These are phyloP conservation scores for Mycena vitilis DNA, from an alignment of 768 basidiomycete genomes.

Conservation along the genomic window DNA sequence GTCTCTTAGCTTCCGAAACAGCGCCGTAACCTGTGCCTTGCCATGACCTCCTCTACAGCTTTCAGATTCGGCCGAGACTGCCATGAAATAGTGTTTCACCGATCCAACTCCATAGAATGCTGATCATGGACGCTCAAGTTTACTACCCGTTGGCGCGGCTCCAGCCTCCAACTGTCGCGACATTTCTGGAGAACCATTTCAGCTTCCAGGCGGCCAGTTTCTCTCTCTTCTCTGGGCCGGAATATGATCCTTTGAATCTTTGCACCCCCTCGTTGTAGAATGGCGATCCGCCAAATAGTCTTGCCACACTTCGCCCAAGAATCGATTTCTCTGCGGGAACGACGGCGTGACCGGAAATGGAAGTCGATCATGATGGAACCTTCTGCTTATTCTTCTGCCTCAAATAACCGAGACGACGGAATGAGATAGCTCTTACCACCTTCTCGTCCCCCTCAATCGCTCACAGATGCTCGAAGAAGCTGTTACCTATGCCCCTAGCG, in stretches of 20 bases:
- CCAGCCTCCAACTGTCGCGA: neutral
- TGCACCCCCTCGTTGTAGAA: no score
- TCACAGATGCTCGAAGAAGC: constrained; percentile 31
- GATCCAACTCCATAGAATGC: constrained; percentile 12
- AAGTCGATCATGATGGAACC: constrained; percentile 22
- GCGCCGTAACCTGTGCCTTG: constrained; percentile 3
- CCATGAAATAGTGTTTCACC: no score
- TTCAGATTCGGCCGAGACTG: constrained; percentile 13
- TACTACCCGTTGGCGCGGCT: neutral
- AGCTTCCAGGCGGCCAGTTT: no score
- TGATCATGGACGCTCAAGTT: constrained; percentile 1
- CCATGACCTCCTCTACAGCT: constrained; percentile 20
- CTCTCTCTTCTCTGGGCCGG: no score
- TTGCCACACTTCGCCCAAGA: neutral
- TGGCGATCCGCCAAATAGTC: neutral
- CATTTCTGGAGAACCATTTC: no score
- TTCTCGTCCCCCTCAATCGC: neutral
- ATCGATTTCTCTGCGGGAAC: neutral
- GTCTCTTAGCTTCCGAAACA: constrained; percentile 19
- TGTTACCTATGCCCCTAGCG: constrained; percentile 51
- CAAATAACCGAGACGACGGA: constrained; percentile 24
- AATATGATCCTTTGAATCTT: no score
- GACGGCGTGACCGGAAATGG: constrained; percentile 3
- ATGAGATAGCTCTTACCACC: constrained; percentile 24
- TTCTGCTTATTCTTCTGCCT: constrained; percentile 7